These are phyloP conservation scores for Thielaviopsis musarum DNA, from an alignment of 2,329 filamentous ascomycete genomes.

Conservation along the genomic window DNA sequence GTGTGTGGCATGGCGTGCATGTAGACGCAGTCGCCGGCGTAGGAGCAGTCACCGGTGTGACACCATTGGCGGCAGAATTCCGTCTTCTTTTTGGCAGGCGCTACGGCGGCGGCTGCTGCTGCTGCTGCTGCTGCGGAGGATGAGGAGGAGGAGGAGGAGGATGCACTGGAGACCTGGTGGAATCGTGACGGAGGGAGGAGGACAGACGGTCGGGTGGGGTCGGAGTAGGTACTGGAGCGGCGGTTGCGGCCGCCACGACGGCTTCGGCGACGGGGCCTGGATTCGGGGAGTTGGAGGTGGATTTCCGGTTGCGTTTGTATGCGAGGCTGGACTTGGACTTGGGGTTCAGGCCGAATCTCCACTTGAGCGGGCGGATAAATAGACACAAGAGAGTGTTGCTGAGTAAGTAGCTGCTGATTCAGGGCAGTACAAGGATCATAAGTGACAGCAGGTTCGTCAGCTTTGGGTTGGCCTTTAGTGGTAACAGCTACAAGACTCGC, in stretches of 20 bases:
- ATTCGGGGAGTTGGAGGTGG: neutral
- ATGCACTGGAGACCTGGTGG: too few species aligned
- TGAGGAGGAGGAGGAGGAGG: neutral
- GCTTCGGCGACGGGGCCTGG: conserved; percentile 15
- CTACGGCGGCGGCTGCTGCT: neutral
- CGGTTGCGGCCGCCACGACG: conserved; percentile 2
- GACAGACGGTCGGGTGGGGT: too few species aligned
- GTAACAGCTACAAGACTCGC: too few species aligned
- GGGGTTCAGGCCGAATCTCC: neutral
- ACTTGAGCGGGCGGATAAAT: neutral
- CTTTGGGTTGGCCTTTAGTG: too few species aligned
- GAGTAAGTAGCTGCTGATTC: neutral
- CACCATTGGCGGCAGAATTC: conserved; percentile 31
- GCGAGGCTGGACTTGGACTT: neutral
- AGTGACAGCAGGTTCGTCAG: too few species aligned
- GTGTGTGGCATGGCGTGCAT: conserved; percentile 31
- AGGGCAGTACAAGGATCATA: too few species aligned
- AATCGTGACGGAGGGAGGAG: too few species aligned
- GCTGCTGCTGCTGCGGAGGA: neutral
- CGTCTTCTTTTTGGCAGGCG: conserved; percentile 1
- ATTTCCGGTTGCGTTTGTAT: neutral
- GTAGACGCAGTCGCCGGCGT: conserved; percentile 26
- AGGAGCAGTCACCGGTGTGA: conserved; percentile 29
- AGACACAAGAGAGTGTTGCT: neutral
- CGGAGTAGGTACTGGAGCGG: neutral